These are phyloP conservation scores for Wickerhamiella occidentalis DNA, from an alignment of 805 yeast genomes.

Conservation along the genomic window DNA sequence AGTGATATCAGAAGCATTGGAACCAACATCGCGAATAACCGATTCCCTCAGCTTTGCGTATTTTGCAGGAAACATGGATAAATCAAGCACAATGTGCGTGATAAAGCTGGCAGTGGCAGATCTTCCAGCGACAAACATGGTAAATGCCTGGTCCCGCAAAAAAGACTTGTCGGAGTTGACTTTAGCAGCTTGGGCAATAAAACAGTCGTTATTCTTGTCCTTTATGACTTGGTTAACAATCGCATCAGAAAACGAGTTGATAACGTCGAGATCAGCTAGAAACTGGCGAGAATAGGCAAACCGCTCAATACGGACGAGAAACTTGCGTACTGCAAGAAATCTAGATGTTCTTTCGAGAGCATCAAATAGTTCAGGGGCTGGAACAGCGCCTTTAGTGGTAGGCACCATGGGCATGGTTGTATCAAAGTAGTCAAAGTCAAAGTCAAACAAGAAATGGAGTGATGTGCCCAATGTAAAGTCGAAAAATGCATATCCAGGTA, in stretches of 20 bases:
- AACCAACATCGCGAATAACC: slow-evolving; percentile 8
- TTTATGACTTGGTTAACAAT: slow-evolving; percentile 27
- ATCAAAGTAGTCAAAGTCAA: slow-evolving; percentile 21
- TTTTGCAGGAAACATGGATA: slow-evolving; percentile 27
- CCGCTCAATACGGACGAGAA: slow-evolving; percentile 14
- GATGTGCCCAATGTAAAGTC: slow-evolving; percentile 35
- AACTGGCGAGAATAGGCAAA: slow-evolving; percentile 23
- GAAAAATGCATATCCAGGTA: slow-evolving; percentile 25
- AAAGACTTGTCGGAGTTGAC: slow-evolving; percentile 26
- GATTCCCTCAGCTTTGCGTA: slow-evolving; percentile 23
- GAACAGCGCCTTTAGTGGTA: slow-evolving; percentile 7
- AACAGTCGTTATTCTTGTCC: slow-evolving; percentile 24
- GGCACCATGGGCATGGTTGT: slow-evolving; percentile 10
- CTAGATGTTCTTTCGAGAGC: slow-evolving; percentile 17
- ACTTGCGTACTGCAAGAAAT: slow-evolving; percentile 18
- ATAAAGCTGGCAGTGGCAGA: slow-evolving; percentile 37
- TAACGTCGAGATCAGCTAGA: slow-evolving; percentile 24
- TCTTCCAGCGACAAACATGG: slow-evolving; percentile 35
- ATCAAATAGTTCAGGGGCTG: slow-evolving; percentile 13
- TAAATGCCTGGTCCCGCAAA: slow-evolving; percentile 35
- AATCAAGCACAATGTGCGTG: slow-evolving; percentile 31
- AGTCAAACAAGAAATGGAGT: slow-evolving; percentile 35
- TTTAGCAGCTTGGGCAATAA: slow-evolving; percentile 18
- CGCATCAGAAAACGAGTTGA: slow-evolving; percentile 30
- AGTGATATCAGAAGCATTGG: slow-evolving; percentile 16